A percentile compares a stretch with the other conserved stretches of the same genome.
Conservation (phyloP, 139 green algal species). For the Micromonas commoda region DNA sequence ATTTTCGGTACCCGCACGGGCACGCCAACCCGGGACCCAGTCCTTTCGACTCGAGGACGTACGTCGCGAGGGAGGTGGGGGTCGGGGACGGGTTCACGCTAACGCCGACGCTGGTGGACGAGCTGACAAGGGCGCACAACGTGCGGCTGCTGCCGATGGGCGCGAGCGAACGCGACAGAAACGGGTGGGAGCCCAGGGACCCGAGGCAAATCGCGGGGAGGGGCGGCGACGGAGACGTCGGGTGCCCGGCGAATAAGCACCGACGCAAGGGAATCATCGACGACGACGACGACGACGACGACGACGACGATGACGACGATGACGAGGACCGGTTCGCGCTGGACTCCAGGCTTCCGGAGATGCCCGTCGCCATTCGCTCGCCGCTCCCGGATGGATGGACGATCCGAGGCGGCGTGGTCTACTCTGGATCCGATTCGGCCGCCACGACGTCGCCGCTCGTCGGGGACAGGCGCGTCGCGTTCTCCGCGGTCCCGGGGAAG, state of each 20-base stretch:
- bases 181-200: no score
- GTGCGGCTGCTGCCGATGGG: not conserved
- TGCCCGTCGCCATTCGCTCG: not conserved
- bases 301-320: not conserved
- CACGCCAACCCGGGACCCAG: not conserved
- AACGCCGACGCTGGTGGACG: not conserved
- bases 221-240: no score
- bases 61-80: not conserved
- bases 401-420: not conserved
- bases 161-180: not conserved
- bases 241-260: not conserved
- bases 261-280: not conserved
- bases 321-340: not conserved
- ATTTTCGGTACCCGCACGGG: not conserved
- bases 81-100: slow-evolving; percentile 1
- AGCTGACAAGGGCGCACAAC: not conserved
- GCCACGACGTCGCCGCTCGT: not conserved
- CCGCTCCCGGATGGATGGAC: not conserved
- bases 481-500: not conserved
- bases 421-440: not conserved
- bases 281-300: not conserved
- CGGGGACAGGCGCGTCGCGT: not conserved
- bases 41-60: not conserved
- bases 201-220: no score
- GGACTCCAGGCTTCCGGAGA: no score